Base-by-base conservation (phyloP, 2,329 filamentous ascomycete genomes). In the Hymenoscyphus repandus region DNA sequence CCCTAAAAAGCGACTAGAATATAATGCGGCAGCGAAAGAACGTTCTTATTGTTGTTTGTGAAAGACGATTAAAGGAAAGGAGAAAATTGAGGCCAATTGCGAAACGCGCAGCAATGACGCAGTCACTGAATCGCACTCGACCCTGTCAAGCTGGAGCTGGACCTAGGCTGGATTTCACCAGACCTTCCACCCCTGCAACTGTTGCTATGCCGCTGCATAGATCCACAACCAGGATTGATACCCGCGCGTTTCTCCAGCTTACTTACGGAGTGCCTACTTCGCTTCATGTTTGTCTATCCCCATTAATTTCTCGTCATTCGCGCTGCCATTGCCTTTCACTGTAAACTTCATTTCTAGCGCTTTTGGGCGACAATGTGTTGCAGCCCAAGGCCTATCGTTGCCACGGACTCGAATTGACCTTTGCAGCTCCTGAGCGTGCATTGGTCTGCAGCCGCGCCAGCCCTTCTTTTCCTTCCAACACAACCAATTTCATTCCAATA, bases 331-430 rank as follows among this genome's bases (percentile, higher is more conserved):
- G 15, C 30, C 32, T 41, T 40, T 40, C 34, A 38, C 27, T 30
- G 22, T 39, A 34, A n/a, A 12, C 17, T 12, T 47, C 32, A 40
- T 47, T 9, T 47, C 27, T 47, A 20, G 32, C 6, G 11, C 22
- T 30, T 32, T 32, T n/a, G 22, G 20, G 30, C 27, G 41, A 40
- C 20, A 18, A 47, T 43, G 49, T 17, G 37, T 44, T 39, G 20
- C 30, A 38, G 40, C 32, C 38, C 15, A 17, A 38, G 45, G 22
- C 38, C 38, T 17, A 38, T 40, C 32, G 44, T 47, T 39, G 45
- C 50, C 18, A 48, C 45, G 27, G 40, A 52, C 37, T 34, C 45
- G 27, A 34, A 52, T 32, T 34, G 40, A 33, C 47, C 20, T 12
- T 18, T 38, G 22, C 18, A 17, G n/a, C 38, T 13, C 10, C 15